Evolutionary conservation across 805 yeast genomes (phyloP), one percentile per base, ranked within the genome.

Genomic region (Wickerhamomyces alni): DNA sequence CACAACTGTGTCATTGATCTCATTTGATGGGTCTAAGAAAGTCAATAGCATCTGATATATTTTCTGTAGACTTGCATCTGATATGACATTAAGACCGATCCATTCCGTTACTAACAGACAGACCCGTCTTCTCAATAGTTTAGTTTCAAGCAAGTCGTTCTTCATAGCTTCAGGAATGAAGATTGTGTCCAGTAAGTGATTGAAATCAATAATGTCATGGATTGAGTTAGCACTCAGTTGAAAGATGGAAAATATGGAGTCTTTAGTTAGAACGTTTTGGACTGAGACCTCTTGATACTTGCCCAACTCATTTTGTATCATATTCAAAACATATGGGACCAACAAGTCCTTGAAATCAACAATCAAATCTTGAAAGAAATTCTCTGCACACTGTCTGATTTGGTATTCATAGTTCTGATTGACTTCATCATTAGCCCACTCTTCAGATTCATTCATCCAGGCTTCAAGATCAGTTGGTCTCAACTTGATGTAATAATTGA

Each of bases 381-480:
- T 80, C 50, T 87, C 95, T 0, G 95, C 87, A 61, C 96, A 87
- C 4, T 91, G 87, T 41, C 94, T 69, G 11, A 88, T 71, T 55
- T 85, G 89, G 57, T 67, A 87, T 55, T 89, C 97, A 80, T 86
- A 87, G 54, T 82, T 80, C 5, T 77, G 66, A 37, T 79, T 72
- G 41, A 81, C 64, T 48, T 88, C 95, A 53, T 87, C 95, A 46
- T 80, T 79, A 17, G 85, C 79, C 87, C 95, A 93, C 58, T 87
- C 96, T 57, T 88, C 98, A 0, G 98, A 96, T 43, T 88, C 95
- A 15, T 73, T 59, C 11, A 69, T 57, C 98, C 98, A 93, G 29
- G 76, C 66, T 50, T 85, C 94, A 35, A 91, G 59, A 55, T 89
- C 97, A 2, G 72, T 59, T 0, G 91, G 87, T 42, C 80, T 75